Base-by-base conservation (phyloP, 139 green algal species). In the Haematococcus lacustris region DNA sequence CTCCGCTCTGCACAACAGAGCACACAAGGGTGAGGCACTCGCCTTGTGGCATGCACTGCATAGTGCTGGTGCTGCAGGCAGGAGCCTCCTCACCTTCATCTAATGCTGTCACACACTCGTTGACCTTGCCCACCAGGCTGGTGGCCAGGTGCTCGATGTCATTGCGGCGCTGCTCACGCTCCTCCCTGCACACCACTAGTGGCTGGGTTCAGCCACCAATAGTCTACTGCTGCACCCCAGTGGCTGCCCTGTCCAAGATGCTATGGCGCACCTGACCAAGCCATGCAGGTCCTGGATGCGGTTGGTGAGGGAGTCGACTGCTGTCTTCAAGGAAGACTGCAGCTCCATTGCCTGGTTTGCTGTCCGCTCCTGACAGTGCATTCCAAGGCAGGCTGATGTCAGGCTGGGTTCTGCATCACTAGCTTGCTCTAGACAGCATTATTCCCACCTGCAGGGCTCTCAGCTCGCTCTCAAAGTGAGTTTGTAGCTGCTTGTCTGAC, bases 61-160 rank as follows among this genome's bases (percentile, higher is more conserved):
- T n/a, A n/a, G n/a, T n/a, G n/a, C n/a, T n/a, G n/a, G n/a, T n/a
- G n/a, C n/a, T n/a, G n/a, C n/a, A n/a, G n/a, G n/a, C n/a, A n/a
- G n/a, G n/a, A n/a, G n/a, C n/a, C n/a, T n/a, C n/a, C 79, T 43
- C 62, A 90, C 85, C 85, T 64, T 91, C 85, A 64, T 91, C 85
- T 26, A 91, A 71, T 7, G 78, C 82, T 35, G 70, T 67, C 38
- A 88, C 81, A 70, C 82, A 87, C 62, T 89, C 83, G 68, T 89
- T 87, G 71, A 90, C 81, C 78, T 89, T 92, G 67, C 63, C 67
- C 9, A 85, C 79, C 32, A 91, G 50, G 68, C 68, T 88, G 35
- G 79, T 77, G 21, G 83, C 82, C 3, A 91, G 66, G 72, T 89
- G 82, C 67, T 91, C 86, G 57, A 92, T 86, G 71, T 92, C 87